phyloP scores from a whole-genome alignment of 2,329 filamentous ascomycete genomes.

The Scortechinia acanthostroma region DNA sequence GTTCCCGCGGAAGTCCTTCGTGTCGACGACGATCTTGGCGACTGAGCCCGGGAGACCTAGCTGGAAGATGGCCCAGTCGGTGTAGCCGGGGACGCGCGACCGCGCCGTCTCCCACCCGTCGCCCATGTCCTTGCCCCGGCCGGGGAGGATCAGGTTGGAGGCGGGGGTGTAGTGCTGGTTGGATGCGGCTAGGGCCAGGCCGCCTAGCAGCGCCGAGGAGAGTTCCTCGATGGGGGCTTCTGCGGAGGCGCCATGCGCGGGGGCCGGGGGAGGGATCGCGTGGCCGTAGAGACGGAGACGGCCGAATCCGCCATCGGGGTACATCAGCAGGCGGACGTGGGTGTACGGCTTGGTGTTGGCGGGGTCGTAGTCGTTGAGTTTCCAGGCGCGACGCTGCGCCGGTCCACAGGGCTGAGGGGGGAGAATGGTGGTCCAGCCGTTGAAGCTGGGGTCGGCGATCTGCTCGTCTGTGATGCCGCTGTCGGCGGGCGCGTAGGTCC shows the following conservation, averaged over 20 bases:
- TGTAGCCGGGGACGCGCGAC: conserved; percentile 23
- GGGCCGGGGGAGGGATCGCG: conserved; percentile 18
- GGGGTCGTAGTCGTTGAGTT: conserved; percentile 10
- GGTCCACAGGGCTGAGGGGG: not conserved
- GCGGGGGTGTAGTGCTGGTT: conserved; percentile 29
- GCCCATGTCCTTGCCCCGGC: conserved; percentile 31
- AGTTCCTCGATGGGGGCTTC: conserved; percentile 20
- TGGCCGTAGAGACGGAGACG: conserved; percentile 29
- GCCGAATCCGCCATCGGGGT: conserved; percentile 33
- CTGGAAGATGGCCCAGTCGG: conserved; percentile 28
- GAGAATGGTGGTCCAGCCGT: not conserved
- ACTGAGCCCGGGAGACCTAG: conserved; percentile 26
- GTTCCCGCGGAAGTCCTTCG: conserved; percentile 33
- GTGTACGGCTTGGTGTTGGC: conserved; percentile 20
- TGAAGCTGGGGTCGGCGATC: conserved; percentile 25
- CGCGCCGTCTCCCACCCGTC: conserved; percentile 32
- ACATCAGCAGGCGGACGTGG: conserved; percentile 31
- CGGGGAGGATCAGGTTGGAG: conserved; percentile 27
- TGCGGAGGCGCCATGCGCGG: not conserved
- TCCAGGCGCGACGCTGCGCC: conserved; percentile 4
- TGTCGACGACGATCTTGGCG: conserved; percentile 27
- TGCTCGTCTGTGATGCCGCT: conserved; percentile 14
- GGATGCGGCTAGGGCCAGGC: conserved; percentile 24
- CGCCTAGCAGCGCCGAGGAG: conserved; percentile 27
- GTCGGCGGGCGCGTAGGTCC: conserved; percentile 12